These are phyloP conservation scores for Aureobasidium namibiae DNA, from an alignment of 2,329 filamentous ascomycete species.

Conservation along the genomic window DNA sequence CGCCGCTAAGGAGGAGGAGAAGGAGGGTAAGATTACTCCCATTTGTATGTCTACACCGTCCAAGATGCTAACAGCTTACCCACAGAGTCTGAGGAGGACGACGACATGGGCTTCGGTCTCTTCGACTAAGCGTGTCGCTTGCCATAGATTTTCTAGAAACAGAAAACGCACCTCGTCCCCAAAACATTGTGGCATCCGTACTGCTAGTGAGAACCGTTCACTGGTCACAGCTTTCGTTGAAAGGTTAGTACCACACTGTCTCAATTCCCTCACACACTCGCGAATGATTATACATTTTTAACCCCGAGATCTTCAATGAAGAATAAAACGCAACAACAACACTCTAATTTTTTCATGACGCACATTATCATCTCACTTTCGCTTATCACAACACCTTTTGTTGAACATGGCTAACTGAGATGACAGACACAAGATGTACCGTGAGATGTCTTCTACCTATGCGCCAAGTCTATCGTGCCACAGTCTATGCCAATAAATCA, in stretches of 20 bases:
- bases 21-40: slow-evolving; percentile 34
- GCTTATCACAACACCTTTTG: not conserved
- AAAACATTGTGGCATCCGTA: not conserved
- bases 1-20: slow-evolving; percentile 47
- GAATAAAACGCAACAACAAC: slow-evolving; percentile 57
- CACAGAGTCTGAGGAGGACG: slow-evolving; percentile 48
- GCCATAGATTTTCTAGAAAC: slow-evolving; percentile 10
- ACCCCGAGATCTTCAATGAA: slow-evolving; percentile 52
- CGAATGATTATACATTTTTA: slow-evolving; percentile 60
- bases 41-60: too few species aligned
- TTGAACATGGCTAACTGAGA: not conserved
- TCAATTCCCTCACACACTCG: slow-evolving; percentile 16
- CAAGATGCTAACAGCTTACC: not conserved
- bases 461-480: not conserved
- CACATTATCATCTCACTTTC: not conserved
- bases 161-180: slow-evolving; percentile 18
- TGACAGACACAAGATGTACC: not conserved
- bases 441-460: not conserved
- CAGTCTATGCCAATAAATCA: slow-evolving; percentile 26
- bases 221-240: not conserved
- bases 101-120: slow-evolving; percentile 47
- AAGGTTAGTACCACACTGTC: slow-evolving; percentile 13
- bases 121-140: slow-evolving; percentile 38
- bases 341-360: slow-evolving; percentile 68
- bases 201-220: not conserved